phyloP scores from a whole-genome alignment of 805 yeast species.

The Myxozyma neotropica region DNA sequence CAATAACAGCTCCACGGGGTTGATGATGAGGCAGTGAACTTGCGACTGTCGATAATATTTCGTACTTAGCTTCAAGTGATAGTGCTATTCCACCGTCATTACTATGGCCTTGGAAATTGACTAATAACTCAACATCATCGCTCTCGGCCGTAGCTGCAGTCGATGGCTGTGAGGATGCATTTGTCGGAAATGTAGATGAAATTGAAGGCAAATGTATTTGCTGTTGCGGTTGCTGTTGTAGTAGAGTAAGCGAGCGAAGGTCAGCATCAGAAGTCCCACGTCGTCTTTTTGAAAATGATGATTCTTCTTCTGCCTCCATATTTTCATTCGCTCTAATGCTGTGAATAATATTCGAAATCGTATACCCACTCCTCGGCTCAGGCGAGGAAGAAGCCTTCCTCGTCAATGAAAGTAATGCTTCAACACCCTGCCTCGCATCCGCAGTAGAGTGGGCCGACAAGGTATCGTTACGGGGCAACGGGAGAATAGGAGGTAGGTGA shows the following conservation, averaged over 20 bases:
- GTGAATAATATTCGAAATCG: conserved; percentile 5
- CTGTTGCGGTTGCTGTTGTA: conserved; percentile 11
- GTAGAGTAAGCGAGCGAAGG: conserved; percentile 9
- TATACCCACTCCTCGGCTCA: neutral
- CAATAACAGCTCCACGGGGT: conserved; percentile 29
- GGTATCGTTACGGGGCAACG: conserved; percentile 6
- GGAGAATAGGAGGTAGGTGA: conserved; percentile 13
- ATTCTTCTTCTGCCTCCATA: neutral
- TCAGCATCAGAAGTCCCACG: conserved; percentile 8
- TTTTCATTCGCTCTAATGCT: neutral
- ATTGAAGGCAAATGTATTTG: conserved; percentile 13
- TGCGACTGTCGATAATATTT: neutral
- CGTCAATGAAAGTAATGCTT: conserved; percentile 27
- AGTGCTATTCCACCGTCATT: neutral
- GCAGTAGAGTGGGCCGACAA: conserved; percentile 3
- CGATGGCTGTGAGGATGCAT: neutral
- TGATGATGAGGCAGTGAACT: neutral
- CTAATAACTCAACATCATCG: conserved; percentile 5
- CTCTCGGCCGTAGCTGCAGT: neutral
- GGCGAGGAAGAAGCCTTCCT: conserved; percentile 3
- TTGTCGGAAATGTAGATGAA: neutral
- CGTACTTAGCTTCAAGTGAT: conserved; percentile 6
- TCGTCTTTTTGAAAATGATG: neutral
- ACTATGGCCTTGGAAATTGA: conserved; percentile 5
- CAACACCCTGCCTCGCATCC: conserved; percentile 33